Base-by-base conservation (phyloP, 257 asterid species). In the Rehmannia glutinosa region DNA sequence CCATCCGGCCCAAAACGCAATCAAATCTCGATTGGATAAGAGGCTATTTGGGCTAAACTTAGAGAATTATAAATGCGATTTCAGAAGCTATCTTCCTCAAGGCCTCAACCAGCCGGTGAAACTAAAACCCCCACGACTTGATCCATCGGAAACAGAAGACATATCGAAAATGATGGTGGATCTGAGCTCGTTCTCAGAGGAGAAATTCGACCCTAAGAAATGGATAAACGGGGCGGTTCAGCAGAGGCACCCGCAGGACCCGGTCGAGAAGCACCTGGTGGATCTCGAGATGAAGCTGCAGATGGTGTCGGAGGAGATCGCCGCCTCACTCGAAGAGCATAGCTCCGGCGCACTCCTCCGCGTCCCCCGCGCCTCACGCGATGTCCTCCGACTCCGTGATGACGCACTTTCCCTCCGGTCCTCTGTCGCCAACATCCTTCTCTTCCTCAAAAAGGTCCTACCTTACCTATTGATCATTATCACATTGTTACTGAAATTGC, bases 231-330 rank as follows among this genome's bases (percentile, higher is more conserved):
- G 76, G n/a, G 82, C 89, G 28, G 88, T 86, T 20, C 94, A 87
- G 76, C 86, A 95, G 71, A 81, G 89, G 50, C 93, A 91, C 57
- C 89, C 95, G 13, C 96, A 91, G 86, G 97, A 91, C 58, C 91
- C 96, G 13, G 68, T 91, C 32, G 99, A 88, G 75, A 94, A 91
- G 82, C 97, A 91, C 74, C 64, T 94, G 64, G 86, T 88, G 82
- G 97, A 94, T 89, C 96, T 91, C 77, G 99, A 94, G 73, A 91
- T 91, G 99, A 94, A 88, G 88, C 93, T 94, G 66, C 97, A 91
- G 75, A 87, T 94, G 95, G 77, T 76, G 32, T 94, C 96, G 41
- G 99, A 94, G 79, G 99, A 94, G 89, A 94, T 94, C 86, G 84
- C 95, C 68, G 80, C 95, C 58, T 82, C 97, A 32, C 95, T 94